These are phyloP conservation scores for Pezicula neosporulosa DNA, from an alignment of 2,329 filamentous ascomycete genomes.

Conservation along the genomic window DNA sequence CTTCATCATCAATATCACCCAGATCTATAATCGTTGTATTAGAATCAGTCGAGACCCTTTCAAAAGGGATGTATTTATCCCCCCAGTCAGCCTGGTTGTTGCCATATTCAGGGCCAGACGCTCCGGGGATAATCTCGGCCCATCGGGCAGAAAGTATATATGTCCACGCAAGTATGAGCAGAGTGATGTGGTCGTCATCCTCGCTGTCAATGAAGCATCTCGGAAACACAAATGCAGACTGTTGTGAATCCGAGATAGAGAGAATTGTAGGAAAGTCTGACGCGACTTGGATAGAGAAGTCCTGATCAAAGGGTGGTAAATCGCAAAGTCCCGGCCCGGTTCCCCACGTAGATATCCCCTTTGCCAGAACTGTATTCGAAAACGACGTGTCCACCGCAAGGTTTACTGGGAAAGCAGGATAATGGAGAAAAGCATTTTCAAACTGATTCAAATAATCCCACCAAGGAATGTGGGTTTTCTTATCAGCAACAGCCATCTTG, in stretches of 20 bases:
- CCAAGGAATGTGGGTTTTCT: slow-evolving; percentile 9
- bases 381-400: slow-evolving; percentile 16
- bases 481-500: slow-evolving; percentile 13
- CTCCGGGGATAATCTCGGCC: slow-evolving; percentile 27
- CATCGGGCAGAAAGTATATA: slow-evolving; percentile 29
- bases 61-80: slow-evolving; percentile 1
- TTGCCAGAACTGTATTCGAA: slow-evolving; percentile 18
- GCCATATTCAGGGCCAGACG: slow-evolving; percentile 15
- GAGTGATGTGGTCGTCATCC: slow-evolving; percentile 14
- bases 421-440: slow-evolving; percentile 12
- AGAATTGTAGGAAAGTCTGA: slow-evolving; percentile 15
- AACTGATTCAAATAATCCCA: slow-evolving; percentile 12
- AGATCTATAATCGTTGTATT: slow-evolving; percentile 15
- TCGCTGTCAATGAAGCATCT: slow-evolving; percentile 1
- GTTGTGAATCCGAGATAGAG: slow-evolving; percentile 9
- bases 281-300: slow-evolving; percentile 17
- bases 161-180: slow-evolving; percentile 26
- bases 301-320: slow-evolving; percentile 21
- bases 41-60: background rate
- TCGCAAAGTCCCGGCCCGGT: slow-evolving; percentile 12
- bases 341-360: slow-evolving; percentile 18
- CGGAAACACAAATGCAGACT: slow-evolving; percentile 14
- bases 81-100: slow-evolving; percentile 13
- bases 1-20: slow-evolving; percentile 20
- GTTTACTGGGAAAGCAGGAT: slow-evolving; percentile 19